These are phyloP conservation scores for Candida xyloterini DNA, from an alignment of 805 yeast genomes.

Conservation along the genomic window DNA sequence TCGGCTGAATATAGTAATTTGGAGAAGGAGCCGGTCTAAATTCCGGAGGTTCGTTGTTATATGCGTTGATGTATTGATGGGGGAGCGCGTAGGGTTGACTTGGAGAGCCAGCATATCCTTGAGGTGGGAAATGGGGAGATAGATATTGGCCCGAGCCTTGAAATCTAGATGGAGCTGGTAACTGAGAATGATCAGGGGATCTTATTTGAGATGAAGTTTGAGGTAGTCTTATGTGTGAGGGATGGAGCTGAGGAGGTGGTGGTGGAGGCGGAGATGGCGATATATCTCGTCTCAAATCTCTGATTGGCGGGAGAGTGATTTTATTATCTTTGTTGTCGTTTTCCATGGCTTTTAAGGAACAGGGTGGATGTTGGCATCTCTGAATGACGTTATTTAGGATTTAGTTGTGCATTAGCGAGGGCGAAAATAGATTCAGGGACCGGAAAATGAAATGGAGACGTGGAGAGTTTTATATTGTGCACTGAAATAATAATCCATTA, in stretches of 20 bases:
- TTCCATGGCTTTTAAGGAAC: slow-evolving; percentile 12
- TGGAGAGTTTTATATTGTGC: slow-evolving; percentile 5
- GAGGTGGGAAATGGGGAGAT: slow-evolving; percentile 2
- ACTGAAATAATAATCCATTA: not conserved
- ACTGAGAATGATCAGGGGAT: slow-evolving; percentile 1
- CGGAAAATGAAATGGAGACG: slow-evolving; percentile 4
- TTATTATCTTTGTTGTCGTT: slow-evolving; percentile 11
- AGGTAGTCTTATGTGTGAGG: not conserved
- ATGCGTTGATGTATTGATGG: slow-evolving; percentile 1
- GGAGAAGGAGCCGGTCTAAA: slow-evolving; percentile 4
- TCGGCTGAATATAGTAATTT: slow-evolving; percentile 1
- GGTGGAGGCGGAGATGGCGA: slow-evolving; percentile 12
- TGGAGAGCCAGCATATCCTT: not conserved
- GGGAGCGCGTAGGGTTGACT: slow-evolving; percentile 1
- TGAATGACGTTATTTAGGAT: not conserved
- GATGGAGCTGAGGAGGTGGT: slow-evolving; percentile 3
- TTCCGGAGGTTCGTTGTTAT: slow-evolving; percentile 1
- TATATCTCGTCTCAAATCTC: slow-evolving; percentile 6
- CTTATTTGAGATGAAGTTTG: not conserved
- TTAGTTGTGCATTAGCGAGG: not conserved
- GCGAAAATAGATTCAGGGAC: not conserved
- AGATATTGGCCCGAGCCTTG: not conserved
- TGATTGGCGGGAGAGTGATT: slow-evolving; percentile 18
- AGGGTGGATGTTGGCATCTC: slow-evolving; percentile 1
- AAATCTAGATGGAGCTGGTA: slow-evolving; percentile 1